Base-by-base conservation (phyloP, 352 stramenopile species). In the Globisporangium ultimum region DNA sequence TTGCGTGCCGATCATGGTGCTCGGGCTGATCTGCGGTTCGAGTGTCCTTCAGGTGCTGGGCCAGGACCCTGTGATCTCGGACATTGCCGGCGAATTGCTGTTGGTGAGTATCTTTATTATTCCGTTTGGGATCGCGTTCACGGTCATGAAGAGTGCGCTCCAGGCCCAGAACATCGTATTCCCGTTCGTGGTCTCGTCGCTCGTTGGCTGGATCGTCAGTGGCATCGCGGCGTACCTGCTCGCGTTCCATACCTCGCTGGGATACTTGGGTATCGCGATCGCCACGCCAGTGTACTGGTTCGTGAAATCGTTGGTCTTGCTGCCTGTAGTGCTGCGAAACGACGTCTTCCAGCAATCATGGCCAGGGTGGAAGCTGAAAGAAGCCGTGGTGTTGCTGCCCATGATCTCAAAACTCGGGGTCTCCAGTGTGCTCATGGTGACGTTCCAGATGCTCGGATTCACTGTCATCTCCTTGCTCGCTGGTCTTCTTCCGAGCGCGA, bases 101-200 rank as follows among this genome's bases (percentile, higher is more conserved):
- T n/a, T 73, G 4, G 58, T 78, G 48, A 74, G 61, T 34, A n/a
- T 75, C 40, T 53, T 72, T 3, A 63, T 72, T 12, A 48, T 84
- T 14, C 70, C 71, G 3, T 78, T 82, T 14, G 70, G 62, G 17
- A 74, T 88, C 58, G 53, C 77, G 48, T 87, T 78, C 59, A 63
- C 71, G 0, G 63, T 87, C 18, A 57, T 79, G 22, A 78, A 76
- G 12, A 84, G 78, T 58, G 70, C 71, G 1, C 54, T 90, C 8
- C 76, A 88, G 60, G 74, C 78, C 1, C 80, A 90, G 58, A 83
- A 86, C 61, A 81, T 88, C 18, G 73, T 84, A 2, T 59, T 71
- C 20, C 78, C 80, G 10, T 83, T 87, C 24, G 68, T 81, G 6
- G 4, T 72, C 28, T 61, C 68, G 14, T 76, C 76, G n/a, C 17